phyloP scores from a whole-genome alignment of 2,329 filamentous ascomycete species.

The Aspergillus versicolor region DNA sequence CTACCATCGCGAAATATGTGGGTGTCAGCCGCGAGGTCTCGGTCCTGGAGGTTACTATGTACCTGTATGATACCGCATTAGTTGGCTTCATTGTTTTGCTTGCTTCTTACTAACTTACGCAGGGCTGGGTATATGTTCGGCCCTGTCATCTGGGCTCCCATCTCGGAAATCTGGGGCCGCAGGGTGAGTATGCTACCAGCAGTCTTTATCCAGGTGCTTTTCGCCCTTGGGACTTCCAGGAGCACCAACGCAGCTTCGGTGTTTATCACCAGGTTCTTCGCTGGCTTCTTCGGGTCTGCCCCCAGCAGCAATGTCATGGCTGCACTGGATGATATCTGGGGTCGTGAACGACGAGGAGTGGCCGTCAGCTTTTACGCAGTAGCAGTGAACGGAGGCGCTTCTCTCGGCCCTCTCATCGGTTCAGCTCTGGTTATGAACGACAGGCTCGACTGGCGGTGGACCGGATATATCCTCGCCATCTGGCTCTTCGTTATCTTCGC shows the following conservation, averaged over 20 bases:
- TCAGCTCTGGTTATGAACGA: conserved; percentile 35
- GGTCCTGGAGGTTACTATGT: conserved; percentile 49
- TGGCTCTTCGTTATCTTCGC: conserved; percentile 23
- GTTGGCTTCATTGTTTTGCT: not conserved
- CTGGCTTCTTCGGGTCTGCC: conserved; percentile 61
- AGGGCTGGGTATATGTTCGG: conserved; percentile 43
- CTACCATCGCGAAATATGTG: conserved; percentile 43
- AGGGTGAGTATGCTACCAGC: conserved; percentile 50
- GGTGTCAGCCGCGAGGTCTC: conserved; percentile 45
- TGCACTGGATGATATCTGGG: conserved; percentile 55
- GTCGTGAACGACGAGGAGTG: conserved; percentile 38
- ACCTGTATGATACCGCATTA: conserved; percentile 32
- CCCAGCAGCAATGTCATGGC: conserved; percentile 69
- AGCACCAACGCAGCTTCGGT: conserved; percentile 65
- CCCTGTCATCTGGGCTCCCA: conserved; percentile 62
- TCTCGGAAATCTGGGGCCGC: conserved; percentile 60
- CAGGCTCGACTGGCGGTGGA: conserved; percentile 29
- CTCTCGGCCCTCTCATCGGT: conserved; percentile 45
- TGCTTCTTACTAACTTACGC: not conserved
- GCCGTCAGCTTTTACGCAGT: conserved; percentile 49
- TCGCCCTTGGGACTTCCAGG: conserved; percentile 62
- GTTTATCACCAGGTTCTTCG: conserved; percentile 64
- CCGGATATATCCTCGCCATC: conserved; percentile 43
- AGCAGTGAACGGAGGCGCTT: conserved; percentile 51
- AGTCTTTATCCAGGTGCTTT: conserved; percentile 59